Evolutionary conservation across 2,329 filamentous ascomycete species (phyloP), one percentile per base, ranked within the genome.

Genomic region (Colletotrichum tropicicola): DNA sequence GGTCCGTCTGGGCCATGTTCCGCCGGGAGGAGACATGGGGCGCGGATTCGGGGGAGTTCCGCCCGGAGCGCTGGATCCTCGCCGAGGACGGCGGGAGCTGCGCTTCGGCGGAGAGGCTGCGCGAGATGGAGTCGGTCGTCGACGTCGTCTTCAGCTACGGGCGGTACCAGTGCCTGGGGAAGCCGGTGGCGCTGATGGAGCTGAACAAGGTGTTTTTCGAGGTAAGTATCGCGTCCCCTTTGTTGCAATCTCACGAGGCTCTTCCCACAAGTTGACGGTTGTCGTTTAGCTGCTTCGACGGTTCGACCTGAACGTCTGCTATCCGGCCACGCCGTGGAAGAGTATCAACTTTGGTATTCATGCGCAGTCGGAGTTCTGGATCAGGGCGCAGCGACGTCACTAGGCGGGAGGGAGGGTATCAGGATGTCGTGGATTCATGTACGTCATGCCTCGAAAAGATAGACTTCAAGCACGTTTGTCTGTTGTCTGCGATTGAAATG

Each of bases 141-240:
- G 79, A 81, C 5, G 55, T 80, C 15, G 69, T 79, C 0, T 81
- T 81, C 58, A 73, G 78, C 12, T 74, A 76, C 41, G 79, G 80
- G 0, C 56, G 73, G 3, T 80, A 74, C 70, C 72, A 73, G 43
- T 82, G 79, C 37, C 65, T 80, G 9, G 79, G 80, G 1, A 72
- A 74, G 9, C 73, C 73, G 0, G 70, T 80, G 15, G 78, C 79
- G 3, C 51, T 75, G 10, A 75, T 82, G 65, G 78, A 81, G 68
- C 23, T 80, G 49, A 77, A 80, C 9, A 81, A 73, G 69, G 37
- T 77, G 1, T 72, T 82, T 30, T 78, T 82, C 19, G 81, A 85
- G 75, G 78, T 80, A 48, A 57, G 48, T 21, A 4, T 35, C 12
- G 19, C 4, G 21, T 9, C n/a, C 53, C 15, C n/a, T 12, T 30